These are phyloP conservation scores for Phoma sp. DNA, from an alignment of 2,329 filamentous ascomycete genomes.

Conservation along the genomic window DNA sequence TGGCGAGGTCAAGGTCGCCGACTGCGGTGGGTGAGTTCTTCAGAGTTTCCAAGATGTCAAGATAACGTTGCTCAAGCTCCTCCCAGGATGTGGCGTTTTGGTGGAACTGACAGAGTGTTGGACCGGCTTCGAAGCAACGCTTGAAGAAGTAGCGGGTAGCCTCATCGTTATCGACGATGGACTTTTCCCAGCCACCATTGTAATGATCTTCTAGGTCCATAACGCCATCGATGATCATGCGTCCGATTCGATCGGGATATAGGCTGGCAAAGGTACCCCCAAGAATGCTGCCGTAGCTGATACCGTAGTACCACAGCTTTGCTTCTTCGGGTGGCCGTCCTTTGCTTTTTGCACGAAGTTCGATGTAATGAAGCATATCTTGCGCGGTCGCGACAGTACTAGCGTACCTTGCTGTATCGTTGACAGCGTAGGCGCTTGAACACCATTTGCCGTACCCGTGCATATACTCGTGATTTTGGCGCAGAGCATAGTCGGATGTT, in stretches of 20 bases:
- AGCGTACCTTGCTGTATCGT: slow-evolving; percentile 38
- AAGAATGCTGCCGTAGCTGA: slow-evolving; percentile 57
- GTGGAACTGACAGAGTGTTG: slow-evolving; percentile 22
- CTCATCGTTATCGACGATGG: slow-evolving; percentile 62
- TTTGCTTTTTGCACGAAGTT: slow-evolving; percentile 25
- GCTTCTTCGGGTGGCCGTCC: slow-evolving; percentile 33
- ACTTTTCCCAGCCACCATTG: slow-evolving; percentile 36
- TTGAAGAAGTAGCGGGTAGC: slow-evolving; percentile 62
- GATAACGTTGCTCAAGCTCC: slow-evolving; percentile 24
- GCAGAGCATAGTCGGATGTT: slow-evolving; percentile 18
- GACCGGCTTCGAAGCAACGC: slow-evolving; percentile 61
- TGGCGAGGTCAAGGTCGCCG: not conserved
- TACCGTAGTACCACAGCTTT: slow-evolving; percentile 50
- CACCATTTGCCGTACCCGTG: slow-evolving; percentile 33
- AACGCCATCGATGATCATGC: slow-evolving; percentile 55
- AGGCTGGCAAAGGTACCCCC: slow-evolving; percentile 57
- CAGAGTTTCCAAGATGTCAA: slow-evolving; percentile 13
- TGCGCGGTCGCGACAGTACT: slow-evolving; percentile 40
- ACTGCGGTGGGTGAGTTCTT: slow-evolving; percentile 13
- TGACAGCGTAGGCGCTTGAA: slow-evolving; percentile 17
- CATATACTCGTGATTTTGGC: slow-evolving; percentile 11
- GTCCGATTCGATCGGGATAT: slow-evolving; percentile 53
- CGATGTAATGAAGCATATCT: slow-evolving; percentile 42
- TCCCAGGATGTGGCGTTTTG: slow-evolving; percentile 22
- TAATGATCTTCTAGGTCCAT: slow-evolving; percentile 58